Evolutionary conservation across 2,329 filamentous ascomycete species (phyloP).

Genomic region (Meredithiella fracta): DNA sequence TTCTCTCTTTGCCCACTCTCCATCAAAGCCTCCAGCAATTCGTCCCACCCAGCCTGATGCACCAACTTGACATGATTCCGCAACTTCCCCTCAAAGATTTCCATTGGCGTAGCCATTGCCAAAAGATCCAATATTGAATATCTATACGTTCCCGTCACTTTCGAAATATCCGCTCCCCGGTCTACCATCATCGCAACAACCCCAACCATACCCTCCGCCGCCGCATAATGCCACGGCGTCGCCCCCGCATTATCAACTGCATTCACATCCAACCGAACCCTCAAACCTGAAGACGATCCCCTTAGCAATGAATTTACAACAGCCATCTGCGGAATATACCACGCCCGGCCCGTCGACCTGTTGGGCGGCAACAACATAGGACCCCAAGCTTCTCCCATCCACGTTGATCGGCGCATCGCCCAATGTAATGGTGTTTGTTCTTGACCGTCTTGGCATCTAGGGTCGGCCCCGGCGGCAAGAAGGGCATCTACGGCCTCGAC

Average conservation of each 20-base stretch:
- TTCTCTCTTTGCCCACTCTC: not conserved
- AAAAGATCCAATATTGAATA: slow-evolving; percentile 6
- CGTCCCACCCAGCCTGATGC: not conserved
- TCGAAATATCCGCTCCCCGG: not conserved
- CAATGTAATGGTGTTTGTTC: slow-evolving; percentile 4
- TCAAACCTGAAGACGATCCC: not conserved
- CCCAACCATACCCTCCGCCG: not conserved
- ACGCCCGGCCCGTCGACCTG: not conserved
- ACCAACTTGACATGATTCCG: not conserved
- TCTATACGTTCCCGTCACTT: not conserved
- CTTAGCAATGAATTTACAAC: not conserved
- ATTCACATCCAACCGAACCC: not conserved
- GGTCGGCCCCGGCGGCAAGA: slow-evolving; percentile 2
- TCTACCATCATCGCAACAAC: slow-evolving; percentile 3
- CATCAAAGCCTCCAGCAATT: not conserved
- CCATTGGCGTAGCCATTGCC: slow-evolving; percentile 32
- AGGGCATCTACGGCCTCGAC: not conserved
- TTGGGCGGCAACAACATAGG: not conserved
- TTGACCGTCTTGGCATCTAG: not conserved
- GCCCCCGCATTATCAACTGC: not conserved
- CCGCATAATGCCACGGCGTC: slow-evolving; percentile 6
- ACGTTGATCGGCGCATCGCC: slow-evolving; percentile 7
- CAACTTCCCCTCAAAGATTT: not conserved
- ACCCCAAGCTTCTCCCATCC: slow-evolving; percentile 8
- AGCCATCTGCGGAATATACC: slow-evolving; percentile 4